A percentile compares a stretch with the other conserved stretches of the same genome.
These are phyloP conservation scores for Aspergillus ruber DNA, from an alignment of 2,329 filamentous ascomycete species.

Conservation along the genomic window DNA sequence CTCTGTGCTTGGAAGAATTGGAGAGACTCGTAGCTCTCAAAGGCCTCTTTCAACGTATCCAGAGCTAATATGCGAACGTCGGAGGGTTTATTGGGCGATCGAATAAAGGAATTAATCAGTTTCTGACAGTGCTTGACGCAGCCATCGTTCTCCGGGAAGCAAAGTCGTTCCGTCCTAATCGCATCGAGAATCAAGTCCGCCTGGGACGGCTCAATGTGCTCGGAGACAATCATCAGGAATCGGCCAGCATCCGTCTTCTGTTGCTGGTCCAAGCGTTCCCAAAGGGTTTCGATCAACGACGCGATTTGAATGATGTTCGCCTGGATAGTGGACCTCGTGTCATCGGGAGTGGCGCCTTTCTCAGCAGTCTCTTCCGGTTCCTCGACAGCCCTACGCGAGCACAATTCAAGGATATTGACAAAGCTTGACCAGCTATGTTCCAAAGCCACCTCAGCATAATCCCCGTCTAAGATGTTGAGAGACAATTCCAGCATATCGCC, in stretches of 20 bases:
- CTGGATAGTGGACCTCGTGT: constrained; percentile 31
- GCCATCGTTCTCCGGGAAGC: constrained; percentile 24
- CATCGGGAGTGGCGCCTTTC: constrained; percentile 25
- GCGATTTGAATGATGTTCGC: constrained; percentile 33
- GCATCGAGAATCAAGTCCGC: constrained; percentile 33
- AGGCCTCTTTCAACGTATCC: constrained; percentile 34
- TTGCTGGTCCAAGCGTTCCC: constrained; percentile 29
- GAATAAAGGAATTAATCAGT: constrained; percentile 32
- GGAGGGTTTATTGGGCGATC: constrained; percentile 29
- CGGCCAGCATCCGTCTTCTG: constrained; percentile 31
- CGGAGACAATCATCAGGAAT: constrained; percentile 31
- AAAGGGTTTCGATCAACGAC: constrained; percentile 29
- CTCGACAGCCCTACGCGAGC: constrained; percentile 28
- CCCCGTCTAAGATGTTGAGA: constrained; percentile 34
- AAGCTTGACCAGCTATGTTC: constrained; percentile 28
- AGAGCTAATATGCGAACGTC: constrained; percentile 36
- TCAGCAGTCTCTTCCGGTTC: constrained; percentile 16
- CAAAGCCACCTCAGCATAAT: constrained; percentile 26
- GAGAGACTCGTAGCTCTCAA: constrained; percentile 24
- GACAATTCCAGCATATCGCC: constrained; percentile 37
- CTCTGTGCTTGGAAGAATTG: constrained; percentile 27
- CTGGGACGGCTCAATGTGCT: constrained; percentile 32
- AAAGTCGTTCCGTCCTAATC: constrained; percentile 27
- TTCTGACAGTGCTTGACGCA: constrained; percentile 31
- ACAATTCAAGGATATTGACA: constrained; percentile 27